phyloP scores from a whole-genome alignment of 768 basidiomycete species.

The Mycena kentingensis region DNA sequence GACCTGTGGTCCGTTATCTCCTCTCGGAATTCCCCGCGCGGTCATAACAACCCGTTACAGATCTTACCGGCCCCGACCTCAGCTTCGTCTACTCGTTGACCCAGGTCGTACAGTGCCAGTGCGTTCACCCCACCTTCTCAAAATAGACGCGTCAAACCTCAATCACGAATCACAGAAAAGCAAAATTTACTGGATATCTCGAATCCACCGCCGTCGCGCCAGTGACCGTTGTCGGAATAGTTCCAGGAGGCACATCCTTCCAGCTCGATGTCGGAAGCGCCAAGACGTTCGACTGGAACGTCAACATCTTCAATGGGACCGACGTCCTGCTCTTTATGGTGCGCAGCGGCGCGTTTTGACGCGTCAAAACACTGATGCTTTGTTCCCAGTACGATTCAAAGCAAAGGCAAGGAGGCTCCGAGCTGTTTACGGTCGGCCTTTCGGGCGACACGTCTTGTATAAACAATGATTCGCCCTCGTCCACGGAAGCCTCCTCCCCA shows the following conservation, averaged over 20 bases:
- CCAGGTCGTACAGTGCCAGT: neutral
- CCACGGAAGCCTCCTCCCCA: conserved; percentile 15
- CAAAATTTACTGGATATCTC: conserved; percentile 43
- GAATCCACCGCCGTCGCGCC: conserved; percentile 47
- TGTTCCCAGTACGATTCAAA: conserved; percentile 16
- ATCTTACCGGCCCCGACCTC: conserved; percentile 9
- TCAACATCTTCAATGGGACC: conserved; percentile 59
- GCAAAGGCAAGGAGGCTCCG: neutral
- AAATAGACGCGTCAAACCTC: no score
- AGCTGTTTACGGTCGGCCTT: conserved; percentile 1
- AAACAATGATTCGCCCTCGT: conserved; percentile 22
- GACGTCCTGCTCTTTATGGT: conserved; percentile 58
- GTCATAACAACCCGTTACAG: no score
- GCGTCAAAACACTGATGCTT: neutral
- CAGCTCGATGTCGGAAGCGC: conserved; percentile 43
- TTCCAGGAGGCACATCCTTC: conserved; percentile 62
- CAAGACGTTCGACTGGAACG: conserved; percentile 53
- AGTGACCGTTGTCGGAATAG: conserved; percentile 55
- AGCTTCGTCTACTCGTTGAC: conserved; percentile 34
- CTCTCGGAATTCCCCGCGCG: no score
- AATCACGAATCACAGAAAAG: neutral
- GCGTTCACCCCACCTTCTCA: no score
- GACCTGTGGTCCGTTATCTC: conserved; percentile 54
- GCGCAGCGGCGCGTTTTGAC: conserved; percentile 31
- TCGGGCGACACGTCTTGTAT: conserved; percentile 25